phyloP scores from a whole-genome alignment of 768 basidiomycete species.

The Tylopilus subfusipes region DNA sequence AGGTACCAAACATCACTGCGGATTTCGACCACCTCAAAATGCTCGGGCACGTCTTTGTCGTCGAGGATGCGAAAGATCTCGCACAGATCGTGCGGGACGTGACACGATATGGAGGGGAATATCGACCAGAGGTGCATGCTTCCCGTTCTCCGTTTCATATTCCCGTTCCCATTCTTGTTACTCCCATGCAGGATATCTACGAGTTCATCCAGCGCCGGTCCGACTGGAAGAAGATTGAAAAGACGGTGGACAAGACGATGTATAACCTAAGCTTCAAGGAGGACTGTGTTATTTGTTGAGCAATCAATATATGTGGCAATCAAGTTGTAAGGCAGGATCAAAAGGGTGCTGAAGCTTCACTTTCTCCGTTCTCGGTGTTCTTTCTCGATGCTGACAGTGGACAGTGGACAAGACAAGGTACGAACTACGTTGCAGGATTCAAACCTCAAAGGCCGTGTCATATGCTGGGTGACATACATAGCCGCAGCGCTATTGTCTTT shows the following conservation, averaged over 20 bases:
- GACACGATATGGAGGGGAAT: conserved; percentile 91
- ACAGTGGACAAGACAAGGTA: too few species aligned
- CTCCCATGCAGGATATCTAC: conserved; percentile 74
- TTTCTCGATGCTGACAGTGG: too few species aligned
- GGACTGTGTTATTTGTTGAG: conserved; percentile 64
- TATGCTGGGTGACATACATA: too few species aligned
- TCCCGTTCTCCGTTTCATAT: background rate
- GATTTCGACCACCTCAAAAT: conserved; percentile 96
- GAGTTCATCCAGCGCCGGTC: conserved; percentile 93
- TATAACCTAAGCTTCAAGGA: conserved; percentile 92
- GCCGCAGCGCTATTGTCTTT: too few species aligned
- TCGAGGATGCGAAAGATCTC: conserved; percentile 92
- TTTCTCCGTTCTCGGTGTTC: too few species aligned
- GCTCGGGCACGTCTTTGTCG: conserved; percentile 95
- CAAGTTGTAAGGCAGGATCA: too few species aligned
- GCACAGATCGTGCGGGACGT: conserved; percentile 96
- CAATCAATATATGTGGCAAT: too few species aligned
- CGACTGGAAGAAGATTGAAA: conserved; percentile 99
- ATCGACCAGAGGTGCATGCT: conserved; percentile 80
- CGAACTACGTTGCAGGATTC: too few species aligned
- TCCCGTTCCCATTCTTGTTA: background rate
- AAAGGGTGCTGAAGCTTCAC: too few species aligned
- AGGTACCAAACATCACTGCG: conserved; percentile 75
- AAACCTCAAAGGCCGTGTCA: too few species aligned
- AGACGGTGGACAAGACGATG: conserved; percentile 92